phyloP scores from a whole-genome alignment of 345 rosid species.

The Populus nigra region DNA sequence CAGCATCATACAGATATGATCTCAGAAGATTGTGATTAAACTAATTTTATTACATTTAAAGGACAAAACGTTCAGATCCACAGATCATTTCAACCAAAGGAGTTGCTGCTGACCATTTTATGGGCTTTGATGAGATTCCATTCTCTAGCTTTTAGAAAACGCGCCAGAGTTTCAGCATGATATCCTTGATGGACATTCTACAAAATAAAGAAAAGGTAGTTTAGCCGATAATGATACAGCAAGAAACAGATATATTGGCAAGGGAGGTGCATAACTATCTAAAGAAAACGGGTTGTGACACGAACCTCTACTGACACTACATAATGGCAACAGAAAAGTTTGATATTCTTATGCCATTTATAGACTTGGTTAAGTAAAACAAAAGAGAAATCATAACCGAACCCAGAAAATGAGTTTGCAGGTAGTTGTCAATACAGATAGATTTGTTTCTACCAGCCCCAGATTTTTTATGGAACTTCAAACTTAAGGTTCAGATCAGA shows the following conservation, averaged over 20 bases:
- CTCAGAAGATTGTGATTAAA: constrained; percentile 18
- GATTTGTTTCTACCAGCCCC: not conserved
- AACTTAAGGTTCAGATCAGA: constrained; percentile 4
- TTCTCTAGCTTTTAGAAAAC: constrained; percentile 92
- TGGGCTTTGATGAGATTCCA: constrained; percentile 82
- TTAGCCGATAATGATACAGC: not conserved
- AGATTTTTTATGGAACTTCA: not conserved
- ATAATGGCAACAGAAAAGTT: not conserved
- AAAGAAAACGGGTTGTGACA: not conserved
- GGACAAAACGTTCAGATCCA: not conserved
- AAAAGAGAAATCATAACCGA: not conserved
- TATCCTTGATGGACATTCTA: constrained; percentile 93
- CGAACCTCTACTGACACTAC: not conserved
- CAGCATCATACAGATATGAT: constrained; percentile 23
- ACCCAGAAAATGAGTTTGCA: not conserved
- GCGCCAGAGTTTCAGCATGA: constrained; percentile 59
- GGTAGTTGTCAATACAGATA: not conserved
- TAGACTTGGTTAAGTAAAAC: not conserved
- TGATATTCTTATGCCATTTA: not conserved
- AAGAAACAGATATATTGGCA: not conserved
- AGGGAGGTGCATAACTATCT: not conserved
- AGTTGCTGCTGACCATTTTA: constrained; percentile 62
- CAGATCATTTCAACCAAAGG: not conserved
- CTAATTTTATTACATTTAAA: not conserved
- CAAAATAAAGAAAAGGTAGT: constrained; percentile 13